Evolutionary conservation across 768 basidiomycete species (phyloP).

Genomic region (Chlorophyllum brunneum): DNA sequence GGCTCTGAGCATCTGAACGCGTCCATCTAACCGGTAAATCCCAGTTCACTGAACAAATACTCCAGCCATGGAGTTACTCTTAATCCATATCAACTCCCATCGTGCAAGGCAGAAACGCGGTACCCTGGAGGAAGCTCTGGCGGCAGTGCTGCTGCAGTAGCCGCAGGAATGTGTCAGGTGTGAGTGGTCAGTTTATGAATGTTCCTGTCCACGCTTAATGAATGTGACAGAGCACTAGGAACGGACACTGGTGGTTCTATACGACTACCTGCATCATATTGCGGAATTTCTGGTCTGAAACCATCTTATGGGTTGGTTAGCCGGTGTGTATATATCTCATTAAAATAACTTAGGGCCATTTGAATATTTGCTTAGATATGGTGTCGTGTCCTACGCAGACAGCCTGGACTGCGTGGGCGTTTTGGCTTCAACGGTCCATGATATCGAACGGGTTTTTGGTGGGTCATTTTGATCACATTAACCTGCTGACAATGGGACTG

Average conservation of each 20-base stretch:
- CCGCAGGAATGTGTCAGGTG: constrained; percentile 80
- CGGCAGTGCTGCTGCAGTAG: constrained; percentile 92
- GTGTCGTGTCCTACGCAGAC: constrained; percentile 90
- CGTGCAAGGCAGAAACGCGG: constrained; percentile 26
- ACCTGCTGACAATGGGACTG: background rate
- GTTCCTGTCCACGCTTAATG: background rate
- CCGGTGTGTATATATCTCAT: constrained; percentile 43
- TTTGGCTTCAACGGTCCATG: constrained; percentile 51
- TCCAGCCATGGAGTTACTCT: constrained; percentile 72
- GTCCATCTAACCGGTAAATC: constrained; percentile 4
- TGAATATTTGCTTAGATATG: constrained; percentile 57
- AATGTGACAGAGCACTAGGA: constrained; percentile 64
- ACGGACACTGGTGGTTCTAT: constrained; percentile 97
- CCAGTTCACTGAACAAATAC: constrained; percentile 74
- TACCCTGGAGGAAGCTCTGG: constrained; percentile 93
- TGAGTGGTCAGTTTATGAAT: constrained; percentile 35
- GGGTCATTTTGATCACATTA: constrained; percentile 19
- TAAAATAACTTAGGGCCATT: constrained; percentile 1
- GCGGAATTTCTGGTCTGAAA: constrained; percentile 88
- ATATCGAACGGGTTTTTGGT: constrained; percentile 62
- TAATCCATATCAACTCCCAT: constrained; percentile 55
- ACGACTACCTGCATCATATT: constrained; percentile 91
- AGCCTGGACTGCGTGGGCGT: constrained; percentile 94
- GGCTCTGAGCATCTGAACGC: background rate
- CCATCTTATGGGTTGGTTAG: constrained; percentile 93